phyloP scores from a whole-genome alignment of 768 basidiomycete species.

The Boletus rubroflammeus region DNA sequence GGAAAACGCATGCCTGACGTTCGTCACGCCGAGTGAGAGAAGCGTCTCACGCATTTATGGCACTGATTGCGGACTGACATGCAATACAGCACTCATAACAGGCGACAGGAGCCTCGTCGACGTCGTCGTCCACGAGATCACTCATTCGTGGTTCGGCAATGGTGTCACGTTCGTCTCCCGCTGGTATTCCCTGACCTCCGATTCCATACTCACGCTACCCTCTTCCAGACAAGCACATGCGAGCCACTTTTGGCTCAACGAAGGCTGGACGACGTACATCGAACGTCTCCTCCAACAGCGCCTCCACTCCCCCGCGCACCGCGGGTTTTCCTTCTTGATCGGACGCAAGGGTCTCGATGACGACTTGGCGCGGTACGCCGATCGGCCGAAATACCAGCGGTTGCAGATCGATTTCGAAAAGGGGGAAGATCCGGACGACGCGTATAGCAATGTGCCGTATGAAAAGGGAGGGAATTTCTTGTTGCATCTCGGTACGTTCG shows the following conservation, averaged over 20 bases:
- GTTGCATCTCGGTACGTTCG: slow-evolving; percentile 64
- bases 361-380: slow-evolving; percentile 56
- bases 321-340: slow-evolving; percentile 78
- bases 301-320: slow-evolving; percentile 69
- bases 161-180: slow-evolving; percentile 59
- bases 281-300: slow-evolving; percentile 74
- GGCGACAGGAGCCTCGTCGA: slow-evolving; percentile 86
- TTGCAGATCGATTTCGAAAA: slow-evolving; percentile 71
- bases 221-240: slow-evolving; percentile 57
- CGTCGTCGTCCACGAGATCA: slow-evolving; percentile 84
- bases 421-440: slow-evolving; percentile 77
- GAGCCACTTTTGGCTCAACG: slow-evolving; percentile 85
- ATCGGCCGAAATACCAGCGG: slow-evolving; percentile 67
- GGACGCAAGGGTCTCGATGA: slow-evolving; percentile 70
- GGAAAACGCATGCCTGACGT: slow-evolving; percentile 88
- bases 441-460: slow-evolving; percentile 74
- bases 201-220: background rate
- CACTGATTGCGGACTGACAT: background rate
- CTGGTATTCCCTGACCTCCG: background rate
- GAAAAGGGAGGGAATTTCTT: slow-evolving; percentile 89
- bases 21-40: slow-evolving; percentile 78
- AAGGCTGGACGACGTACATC: slow-evolving; percentile 92
- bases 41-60: background rate
- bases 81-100: slow-evolving; percentile 60
- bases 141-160: slow-evolving; percentile 89